Evolutionary conservation across 2,329 filamentous ascomycete genomes (phyloP).

Genomic region (Rhynchosporium agropyri): DNA sequence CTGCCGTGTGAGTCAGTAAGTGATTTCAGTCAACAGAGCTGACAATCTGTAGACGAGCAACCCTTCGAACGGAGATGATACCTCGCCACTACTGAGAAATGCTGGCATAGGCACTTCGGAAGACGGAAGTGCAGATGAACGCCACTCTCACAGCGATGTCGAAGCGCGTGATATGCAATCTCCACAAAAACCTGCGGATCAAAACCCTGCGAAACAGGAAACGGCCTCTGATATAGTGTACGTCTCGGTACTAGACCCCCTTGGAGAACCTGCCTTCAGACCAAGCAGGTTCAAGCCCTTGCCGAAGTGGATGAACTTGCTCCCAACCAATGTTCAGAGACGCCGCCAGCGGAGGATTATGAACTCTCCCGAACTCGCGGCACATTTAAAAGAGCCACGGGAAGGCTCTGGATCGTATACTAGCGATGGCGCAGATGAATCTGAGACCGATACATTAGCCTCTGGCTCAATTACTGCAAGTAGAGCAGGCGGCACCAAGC

Average conservation of each 20-base stretch:
- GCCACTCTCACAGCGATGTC: conserved; percentile 21
- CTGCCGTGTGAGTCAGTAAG: conserved; percentile 14
- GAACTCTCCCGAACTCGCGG: background rate
- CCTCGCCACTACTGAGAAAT: conserved; percentile 28
- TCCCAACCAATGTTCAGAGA: conserved; percentile 36
- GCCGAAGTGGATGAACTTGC: conserved; percentile 45
- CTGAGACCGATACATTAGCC: background rate
- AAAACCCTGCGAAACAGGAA: background rate
- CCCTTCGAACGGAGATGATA: conserved; percentile 15
- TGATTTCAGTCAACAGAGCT: background rate
- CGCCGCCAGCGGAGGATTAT: conserved; percentile 22
- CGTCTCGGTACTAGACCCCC: conserved; percentile 53
- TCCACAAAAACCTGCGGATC: background rate
- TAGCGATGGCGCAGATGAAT: conserved; percentile 6
- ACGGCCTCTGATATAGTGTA: conserved; percentile 45
- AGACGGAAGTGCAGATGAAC: conserved; percentile 28
- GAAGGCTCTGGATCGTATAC: background rate
- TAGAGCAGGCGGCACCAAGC: background rate
- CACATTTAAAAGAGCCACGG: background rate
- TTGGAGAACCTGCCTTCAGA: conserved; percentile 51
- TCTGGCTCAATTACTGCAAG: background rate
- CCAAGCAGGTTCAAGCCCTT: conserved; percentile 55
- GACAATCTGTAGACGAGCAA: conserved; percentile 7
- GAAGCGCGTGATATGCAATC: conserved; percentile 15
- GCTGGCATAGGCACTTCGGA: conserved; percentile 29